Conservation (phyloP, 495 filamentous ascomycete species). For the Xylaria nigripes region DNA sequence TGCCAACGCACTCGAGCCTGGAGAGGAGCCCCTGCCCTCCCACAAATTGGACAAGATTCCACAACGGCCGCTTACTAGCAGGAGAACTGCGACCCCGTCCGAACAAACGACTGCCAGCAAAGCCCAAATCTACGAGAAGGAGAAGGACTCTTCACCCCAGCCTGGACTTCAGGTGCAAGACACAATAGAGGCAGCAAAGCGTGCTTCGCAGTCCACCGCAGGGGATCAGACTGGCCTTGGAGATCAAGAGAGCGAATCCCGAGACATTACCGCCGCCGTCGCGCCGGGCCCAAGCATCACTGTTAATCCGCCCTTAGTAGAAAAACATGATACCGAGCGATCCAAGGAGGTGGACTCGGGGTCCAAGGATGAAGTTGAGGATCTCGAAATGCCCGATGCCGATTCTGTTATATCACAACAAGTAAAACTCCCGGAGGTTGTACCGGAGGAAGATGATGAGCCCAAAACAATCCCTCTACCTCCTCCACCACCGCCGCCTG, state of each 20-base stretch:
- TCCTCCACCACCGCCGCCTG: conserved; percentile 34
- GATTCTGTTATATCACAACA: conserved; percentile 17
- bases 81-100: conserved; percentile 44
- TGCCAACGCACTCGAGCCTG: conserved; percentile 52
- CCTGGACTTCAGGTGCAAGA: conserved; percentile 20
- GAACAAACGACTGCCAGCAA: conserved; percentile 47
- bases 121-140: conserved; percentile 39
- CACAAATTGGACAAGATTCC: conserved; percentile 57
- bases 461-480: conserved; percentile 51
- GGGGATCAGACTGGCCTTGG: conserved; percentile 37
- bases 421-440: conserved; percentile 25
- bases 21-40: conserved; percentile 52
- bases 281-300: conserved; percentile 34
- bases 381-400: conserved; percentile 57
- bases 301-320: conserved; percentile 33
- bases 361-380: conserved; percentile 44
- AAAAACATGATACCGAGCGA: conserved; percentile 23
- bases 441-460: conserved; percentile 33
- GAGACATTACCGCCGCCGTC: conserved; percentile 37
- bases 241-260: conserved; percentile 39
- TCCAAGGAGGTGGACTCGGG: conserved; percentile 14
- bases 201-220: conserved; percentile 34
- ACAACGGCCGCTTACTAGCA: conserved; percentile 45
- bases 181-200: conserved; percentile 30
- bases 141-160: conserved; percentile 25